These are phyloP conservation scores for Mycena epipterygia DNA, from an alignment of 768 basidiomycete genomes.

Conservation along the genomic window DNA sequence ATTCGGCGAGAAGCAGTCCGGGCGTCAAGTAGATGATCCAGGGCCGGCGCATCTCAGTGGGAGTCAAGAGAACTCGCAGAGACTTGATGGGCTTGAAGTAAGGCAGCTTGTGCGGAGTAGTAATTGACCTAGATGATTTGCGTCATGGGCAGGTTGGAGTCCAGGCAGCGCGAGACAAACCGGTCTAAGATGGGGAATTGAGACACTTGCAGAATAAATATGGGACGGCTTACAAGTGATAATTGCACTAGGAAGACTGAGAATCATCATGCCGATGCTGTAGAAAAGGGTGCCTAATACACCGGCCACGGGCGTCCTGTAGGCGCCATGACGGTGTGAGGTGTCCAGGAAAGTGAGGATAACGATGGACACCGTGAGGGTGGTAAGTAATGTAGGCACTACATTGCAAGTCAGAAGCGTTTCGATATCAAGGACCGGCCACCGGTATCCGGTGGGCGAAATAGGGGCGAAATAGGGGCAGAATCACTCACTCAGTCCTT, in stretches of 20 bases:
- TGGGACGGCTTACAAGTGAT: slow-evolving; percentile 71
- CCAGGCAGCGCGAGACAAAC: slow-evolving; percentile 3
- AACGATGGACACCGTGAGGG: slow-evolving; percentile 68
- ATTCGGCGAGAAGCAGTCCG: slow-evolving; percentile 73
- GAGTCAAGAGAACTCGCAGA: slow-evolving; percentile 80
- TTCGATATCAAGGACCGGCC: too few species aligned
- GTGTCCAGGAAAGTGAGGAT: slow-evolving; percentile 72
- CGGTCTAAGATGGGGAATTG: slow-evolving; percentile 27
- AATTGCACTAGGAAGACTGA: slow-evolving; percentile 78
- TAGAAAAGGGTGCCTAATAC: slow-evolving; percentile 75
- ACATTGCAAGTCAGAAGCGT: slow-evolving; percentile 2
- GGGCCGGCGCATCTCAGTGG: slow-evolving; percentile 82
- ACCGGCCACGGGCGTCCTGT: slow-evolving; percentile 73
- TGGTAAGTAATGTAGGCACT: slow-evolving; percentile 63
- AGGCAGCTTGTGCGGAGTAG: slow-evolving; percentile 83
- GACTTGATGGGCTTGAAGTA: slow-evolving; percentile 71
- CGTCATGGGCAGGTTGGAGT: background rate
- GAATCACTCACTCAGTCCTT: slow-evolving; percentile 70
- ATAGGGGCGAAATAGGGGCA: too few species aligned
- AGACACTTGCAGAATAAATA: background rate
- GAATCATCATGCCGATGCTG: slow-evolving; percentile 73
- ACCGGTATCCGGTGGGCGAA: too few species aligned
- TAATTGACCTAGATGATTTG: slow-evolving; percentile 71
- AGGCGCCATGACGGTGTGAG: slow-evolving; percentile 72
- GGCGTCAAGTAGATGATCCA: slow-evolving; percentile 89